phyloP scores from a whole-genome alignment of 208 protist genomes.

The Leishmania gerbilli region DNA sequence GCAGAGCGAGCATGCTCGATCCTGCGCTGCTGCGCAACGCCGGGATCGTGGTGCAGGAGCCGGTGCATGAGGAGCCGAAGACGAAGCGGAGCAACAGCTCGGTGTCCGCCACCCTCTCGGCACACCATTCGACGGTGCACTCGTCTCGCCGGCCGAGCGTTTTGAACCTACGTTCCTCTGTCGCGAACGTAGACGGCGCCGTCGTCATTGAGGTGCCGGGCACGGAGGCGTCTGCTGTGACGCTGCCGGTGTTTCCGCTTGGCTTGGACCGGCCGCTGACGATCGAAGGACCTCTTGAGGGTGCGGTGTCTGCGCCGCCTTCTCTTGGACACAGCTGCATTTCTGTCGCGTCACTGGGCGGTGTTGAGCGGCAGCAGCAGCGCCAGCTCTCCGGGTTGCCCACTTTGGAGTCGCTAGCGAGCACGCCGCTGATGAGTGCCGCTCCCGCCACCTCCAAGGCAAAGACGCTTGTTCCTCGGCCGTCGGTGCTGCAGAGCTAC shows the following conservation, averaged over 20 bases:
- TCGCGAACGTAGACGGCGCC: background rate
- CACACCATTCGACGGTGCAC: constrained; percentile 8
- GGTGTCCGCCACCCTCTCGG: constrained; percentile 5
- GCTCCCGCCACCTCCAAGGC: background rate
- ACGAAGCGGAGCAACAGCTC: background rate
- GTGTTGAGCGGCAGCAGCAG: background rate
- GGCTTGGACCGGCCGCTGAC: background rate
- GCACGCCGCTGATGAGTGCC: background rate
- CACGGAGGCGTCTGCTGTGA: background rate
- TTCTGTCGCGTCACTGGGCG: background rate
- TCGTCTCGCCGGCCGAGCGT: constrained; percentile 2
- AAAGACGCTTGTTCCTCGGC: constrained; percentile 8
- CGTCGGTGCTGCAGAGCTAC: constrained; percentile 26
- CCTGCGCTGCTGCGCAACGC: constrained; percentile 23
- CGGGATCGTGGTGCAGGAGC: constrained; percentile 29
- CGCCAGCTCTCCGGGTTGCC: background rate
- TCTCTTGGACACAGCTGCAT: background rate
- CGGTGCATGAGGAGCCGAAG: constrained; percentile 25
- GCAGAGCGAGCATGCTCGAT: constrained; percentile 26
- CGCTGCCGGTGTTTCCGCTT: background rate
- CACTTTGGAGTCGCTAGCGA: background rate
- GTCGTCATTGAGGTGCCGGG: background rate
- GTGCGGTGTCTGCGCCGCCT: background rate
- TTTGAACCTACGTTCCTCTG: background rate
- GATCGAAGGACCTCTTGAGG: background rate